Conservation (phyloP, 2,329 filamentous ascomycete genomes). For the Aspergillus versicolor region DNA sequence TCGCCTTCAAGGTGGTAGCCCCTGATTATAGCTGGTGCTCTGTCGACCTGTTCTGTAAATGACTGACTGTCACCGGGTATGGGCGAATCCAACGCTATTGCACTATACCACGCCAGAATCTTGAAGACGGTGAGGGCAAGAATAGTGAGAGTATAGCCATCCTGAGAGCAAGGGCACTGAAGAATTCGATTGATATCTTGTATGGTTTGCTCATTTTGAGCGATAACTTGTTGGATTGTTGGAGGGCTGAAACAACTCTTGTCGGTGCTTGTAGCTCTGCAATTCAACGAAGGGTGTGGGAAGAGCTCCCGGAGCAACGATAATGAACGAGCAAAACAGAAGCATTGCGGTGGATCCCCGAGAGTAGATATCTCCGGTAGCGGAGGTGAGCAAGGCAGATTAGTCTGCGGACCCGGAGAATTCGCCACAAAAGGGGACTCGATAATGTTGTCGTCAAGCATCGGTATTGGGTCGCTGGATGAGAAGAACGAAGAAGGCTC, state of each 20-base stretch:
- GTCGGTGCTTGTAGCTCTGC: not conserved
- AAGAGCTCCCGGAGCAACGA: not conserved
- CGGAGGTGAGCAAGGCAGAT: not conserved
- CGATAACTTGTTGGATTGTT: conserved; percentile 1
- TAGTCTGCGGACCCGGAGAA: not conserved
- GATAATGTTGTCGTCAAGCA: not conserved
- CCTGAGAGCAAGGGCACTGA: not conserved
- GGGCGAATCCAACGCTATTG: not conserved
- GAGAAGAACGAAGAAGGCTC: not conserved
- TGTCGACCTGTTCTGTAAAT: not conserved
- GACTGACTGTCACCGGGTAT: not conserved
- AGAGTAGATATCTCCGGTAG: not conserved
- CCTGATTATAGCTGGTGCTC: not conserved
- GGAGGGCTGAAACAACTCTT: not conserved
- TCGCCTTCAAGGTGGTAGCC: not conserved
- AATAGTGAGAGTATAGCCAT: conserved; percentile 2
- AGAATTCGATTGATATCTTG: not conserved
- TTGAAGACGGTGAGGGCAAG: not conserved
- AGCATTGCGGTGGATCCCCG: not conserved
- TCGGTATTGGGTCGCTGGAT: not conserved
- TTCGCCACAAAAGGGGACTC: not conserved
- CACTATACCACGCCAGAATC: conserved; percentile 4
- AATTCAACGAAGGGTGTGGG: not conserved
- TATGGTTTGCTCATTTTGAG: conserved; percentile 1
- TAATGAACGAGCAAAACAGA: not conserved